Evolutionary conservation across 768 basidiomycete genomes (phyloP), one percentile per base, ranked within the genome.

Genomic region (Mycena polygramma): DNA sequence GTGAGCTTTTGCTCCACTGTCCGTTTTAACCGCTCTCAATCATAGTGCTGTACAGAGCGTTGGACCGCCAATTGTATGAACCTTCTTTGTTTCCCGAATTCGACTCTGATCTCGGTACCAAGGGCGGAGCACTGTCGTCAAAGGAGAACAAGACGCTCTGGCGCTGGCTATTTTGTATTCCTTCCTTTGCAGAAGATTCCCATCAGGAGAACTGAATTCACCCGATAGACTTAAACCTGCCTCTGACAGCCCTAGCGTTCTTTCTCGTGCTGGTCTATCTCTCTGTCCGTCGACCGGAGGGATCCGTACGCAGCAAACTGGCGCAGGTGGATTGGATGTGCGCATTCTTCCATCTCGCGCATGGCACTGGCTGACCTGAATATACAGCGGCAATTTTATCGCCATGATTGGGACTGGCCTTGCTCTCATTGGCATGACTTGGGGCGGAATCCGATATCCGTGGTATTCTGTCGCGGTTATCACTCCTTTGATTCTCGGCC

Each of bases 391-490:
- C 0, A 83, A 82, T 68, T 10, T 73, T 1, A 74, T 83, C 24
- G 70, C 81, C 46, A 75, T 82, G 22, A 70, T 67, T 7, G 77
- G 78, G 0, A 76, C 81, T 0, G 77, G 78, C 7, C 70, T 78
- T 3, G 73, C 75, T 17, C 74, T 82, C 46, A 68, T 84, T 60
- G 83, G 78, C 1, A 66, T 86, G 3, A 84, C 83, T 2, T 85
- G 82, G 79, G 85, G 80, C 13, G 85, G 74, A 24, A 63, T 65
- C 4, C 45, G 75, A 1, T 83, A 83, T 76, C 62, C 80, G 0
- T 87, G 85, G 85, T 30, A 49, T 10, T 80, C 79, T 0, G 79
- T 63, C 14, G 75, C 77, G 41, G 80, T 84, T 19, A 76, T 86
- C 19, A 81, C 76, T 2, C 84, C 85, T 0, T 77, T 87, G 15